Percentiles rank a stretch among this genome's conserved stretches.
Evolutionary conservation across 1,139 yeast genomes (phyloP).

Genomic region (Debaryomyces fabryi): DNA sequence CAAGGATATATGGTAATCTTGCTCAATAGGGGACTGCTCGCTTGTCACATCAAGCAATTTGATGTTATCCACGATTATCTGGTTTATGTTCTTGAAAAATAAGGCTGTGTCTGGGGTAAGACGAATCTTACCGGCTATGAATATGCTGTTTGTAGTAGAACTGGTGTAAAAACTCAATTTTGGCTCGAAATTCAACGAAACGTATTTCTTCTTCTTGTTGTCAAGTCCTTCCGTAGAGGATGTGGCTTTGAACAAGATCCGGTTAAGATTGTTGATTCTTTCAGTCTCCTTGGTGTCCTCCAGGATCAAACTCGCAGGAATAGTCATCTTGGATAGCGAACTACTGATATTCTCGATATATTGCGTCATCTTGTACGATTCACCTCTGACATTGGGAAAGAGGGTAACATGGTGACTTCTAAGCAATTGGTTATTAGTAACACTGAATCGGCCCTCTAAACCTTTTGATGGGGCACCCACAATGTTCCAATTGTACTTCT

Average conservation of each 20-base stretch:
- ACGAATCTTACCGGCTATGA: constrained; percentile 11
- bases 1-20: constrained; percentile 12
- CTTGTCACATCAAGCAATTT: constrained; percentile 11
- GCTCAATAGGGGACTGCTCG: constrained; percentile 1
- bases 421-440: constrained; percentile 5
- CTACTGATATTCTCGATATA: constrained; percentile 11
- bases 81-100: constrained; percentile 10
- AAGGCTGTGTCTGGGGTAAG: background rate
- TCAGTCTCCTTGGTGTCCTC: constrained; percentile 8
- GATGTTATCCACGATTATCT: constrained; percentile 11
- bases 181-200: constrained; percentile 9
- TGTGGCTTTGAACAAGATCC: constrained; percentile 7
- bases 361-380: constrained; percentile 9
- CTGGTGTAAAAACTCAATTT: constrained; percentile 12
- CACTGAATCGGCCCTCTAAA: constrained; percentile 8
- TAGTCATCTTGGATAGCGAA: constrained; percentile 4
- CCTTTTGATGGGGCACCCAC: constrained; percentile 9
- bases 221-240: background rate
- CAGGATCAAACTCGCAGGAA: constrained; percentile 8
- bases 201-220: constrained; percentile 4
- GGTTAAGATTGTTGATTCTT: constrained; percentile 10
- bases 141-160: constrained; percentile 12
- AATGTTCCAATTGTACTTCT: constrained; percentile 9
- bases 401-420: constrained; percentile 12
- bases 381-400: constrained; percentile 13